A percentile compares a stretch with the other conserved stretches of the same genome.
Evolutionary conservation across 192 early-diverging fungal genomes (phyloP).

Genomic region (Jimgerdemannia flammicorona): DNA sequence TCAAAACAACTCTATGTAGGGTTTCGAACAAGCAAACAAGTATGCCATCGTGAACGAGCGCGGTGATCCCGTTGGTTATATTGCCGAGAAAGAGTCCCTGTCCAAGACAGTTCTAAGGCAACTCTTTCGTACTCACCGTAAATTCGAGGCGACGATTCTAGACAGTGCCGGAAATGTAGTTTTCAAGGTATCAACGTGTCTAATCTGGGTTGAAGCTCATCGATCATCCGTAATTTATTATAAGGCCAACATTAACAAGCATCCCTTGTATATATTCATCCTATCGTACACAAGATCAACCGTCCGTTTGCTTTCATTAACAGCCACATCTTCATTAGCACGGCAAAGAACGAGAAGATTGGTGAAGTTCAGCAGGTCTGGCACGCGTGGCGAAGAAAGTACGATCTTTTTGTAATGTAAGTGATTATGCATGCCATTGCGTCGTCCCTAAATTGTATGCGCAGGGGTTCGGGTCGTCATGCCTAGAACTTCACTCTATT

Average conservation of each 20-base stretch:
- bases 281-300: conserved; percentile 25
- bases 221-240: too few relatives aligned
- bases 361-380: conserved; percentile 86
- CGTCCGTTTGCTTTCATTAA: conserved; percentile 79
- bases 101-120: conserved; percentile 61
- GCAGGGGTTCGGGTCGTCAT: too few relatives aligned
- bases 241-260: too few relatives aligned
- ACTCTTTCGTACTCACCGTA: conserved; percentile 67
- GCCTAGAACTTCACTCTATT: too few relatives aligned
- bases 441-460: too few relatives aligned
- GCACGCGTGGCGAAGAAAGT: conserved; percentile 77
- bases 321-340: conserved; percentile 63
- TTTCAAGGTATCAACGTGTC: conserved; percentile 36
- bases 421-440: conserved; percentile 8
- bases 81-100: conserved; percentile 76
- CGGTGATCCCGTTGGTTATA: conserved; percentile 70
- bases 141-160: conserved; percentile 70
- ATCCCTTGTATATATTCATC: not conserved
- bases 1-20: conserved; percentile 27
- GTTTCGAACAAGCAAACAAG: conserved; percentile 86
- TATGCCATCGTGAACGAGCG: conserved; percentile 70
- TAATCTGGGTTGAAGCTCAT: too few relatives aligned
- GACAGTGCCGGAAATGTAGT: conserved; percentile 68
- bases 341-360: conserved; percentile 56
- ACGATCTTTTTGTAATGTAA: conserved; percentile 75